These are phyloP conservation scores for Colletotrichum sp. DNA, from an alignment of 2,329 filamentous ascomycete species.

Conservation along the genomic window DNA sequence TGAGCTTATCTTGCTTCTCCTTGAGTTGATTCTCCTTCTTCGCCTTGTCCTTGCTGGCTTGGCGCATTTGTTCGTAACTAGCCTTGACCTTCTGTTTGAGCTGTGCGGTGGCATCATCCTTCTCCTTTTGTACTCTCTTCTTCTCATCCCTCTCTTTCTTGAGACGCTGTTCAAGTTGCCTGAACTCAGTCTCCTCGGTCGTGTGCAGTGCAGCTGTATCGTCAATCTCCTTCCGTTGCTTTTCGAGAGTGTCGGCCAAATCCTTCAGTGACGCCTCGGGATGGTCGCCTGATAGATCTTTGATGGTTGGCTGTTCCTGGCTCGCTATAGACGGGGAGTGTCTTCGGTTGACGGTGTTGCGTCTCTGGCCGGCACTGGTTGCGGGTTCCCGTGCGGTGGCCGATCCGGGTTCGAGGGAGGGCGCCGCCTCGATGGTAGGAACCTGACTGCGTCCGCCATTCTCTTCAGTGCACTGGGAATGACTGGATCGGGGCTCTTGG, in stretches of 20 bases:
- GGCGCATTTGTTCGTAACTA: conserved; percentile 81
- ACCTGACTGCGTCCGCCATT: conserved; percentile 52
- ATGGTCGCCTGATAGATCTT: conserved; percentile 46
- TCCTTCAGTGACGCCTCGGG: conserved; percentile 74
- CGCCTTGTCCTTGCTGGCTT: conserved; percentile 76
- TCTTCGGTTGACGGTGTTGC: conserved; percentile 75
- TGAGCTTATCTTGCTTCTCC: conserved; percentile 71
- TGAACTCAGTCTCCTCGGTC: conserved; percentile 75
- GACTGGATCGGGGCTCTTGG: conserved; percentile 45
- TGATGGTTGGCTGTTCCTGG: conserved; percentile 55
- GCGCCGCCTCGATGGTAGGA: conserved; percentile 65
- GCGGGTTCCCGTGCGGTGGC: conserved; percentile 69
- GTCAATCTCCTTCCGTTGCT: conserved; percentile 82
- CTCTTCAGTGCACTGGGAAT: conserved; percentile 39
- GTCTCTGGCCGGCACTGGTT: conserved; percentile 47
- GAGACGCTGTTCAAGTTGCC: conserved; percentile 68
- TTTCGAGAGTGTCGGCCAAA: conserved; percentile 81
- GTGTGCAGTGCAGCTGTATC: conserved; percentile 73
- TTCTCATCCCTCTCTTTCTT: conserved; percentile 81
- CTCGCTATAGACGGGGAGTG: conserved; percentile 57
- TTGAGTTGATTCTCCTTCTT: conserved; percentile 77
- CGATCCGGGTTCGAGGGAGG: conserved; percentile 64
- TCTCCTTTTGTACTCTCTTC: conserved; percentile 80
- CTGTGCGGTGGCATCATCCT: conserved; percentile 87
- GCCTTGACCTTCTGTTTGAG: conserved; percentile 80